These are phyloP conservation scores for Stevia rebaudiana DNA, from an alignment of 140 eudicot species.

Conservation along the genomic window DNA sequence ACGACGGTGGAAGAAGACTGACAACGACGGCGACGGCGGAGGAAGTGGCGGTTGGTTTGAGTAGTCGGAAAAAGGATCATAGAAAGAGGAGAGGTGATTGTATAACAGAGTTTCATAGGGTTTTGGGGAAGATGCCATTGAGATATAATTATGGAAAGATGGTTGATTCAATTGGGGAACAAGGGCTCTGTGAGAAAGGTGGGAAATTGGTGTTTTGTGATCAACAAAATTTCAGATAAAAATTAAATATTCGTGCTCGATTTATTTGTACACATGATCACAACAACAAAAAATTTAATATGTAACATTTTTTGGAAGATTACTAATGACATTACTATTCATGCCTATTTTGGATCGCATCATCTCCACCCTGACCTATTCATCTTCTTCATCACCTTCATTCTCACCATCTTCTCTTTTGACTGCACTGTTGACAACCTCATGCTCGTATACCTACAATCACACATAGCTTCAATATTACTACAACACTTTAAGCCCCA, in stretches of 20 bases:
- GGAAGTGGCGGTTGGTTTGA: conserved; percentile 65
- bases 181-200: conserved; percentile 69
- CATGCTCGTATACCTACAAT: conserved; percentile 76
- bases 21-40: conserved; percentile 21
- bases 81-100: conserved; percentile 95
- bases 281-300: conserved; percentile 19
- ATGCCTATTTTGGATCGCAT: conserved; percentile 77
- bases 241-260: not conserved
- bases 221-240: conserved; percentile 30
- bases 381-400: conserved; percentile 77
- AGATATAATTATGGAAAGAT: conserved; percentile 78
- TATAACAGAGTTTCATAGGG: conserved; percentile 69
- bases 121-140: conserved; percentile 71
- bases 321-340: conserved; percentile 75
- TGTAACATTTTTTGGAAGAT: conserved; percentile 67
- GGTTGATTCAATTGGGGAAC: conserved; percentile 65
- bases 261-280: not conserved
- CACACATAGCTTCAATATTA: not conserved
- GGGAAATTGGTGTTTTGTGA: conserved; percentile 82
- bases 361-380: conserved; percentile 51
- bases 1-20: conserved; percentile 32
- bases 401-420: conserved; percentile 53
- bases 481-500: not conserved
- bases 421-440: conserved; percentile 69
- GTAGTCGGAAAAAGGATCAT: conserved; percentile 73